Conservation (phyloP, 2,329 filamentous ascomycete genomes). For the Fusarium proliferatum region DNA sequence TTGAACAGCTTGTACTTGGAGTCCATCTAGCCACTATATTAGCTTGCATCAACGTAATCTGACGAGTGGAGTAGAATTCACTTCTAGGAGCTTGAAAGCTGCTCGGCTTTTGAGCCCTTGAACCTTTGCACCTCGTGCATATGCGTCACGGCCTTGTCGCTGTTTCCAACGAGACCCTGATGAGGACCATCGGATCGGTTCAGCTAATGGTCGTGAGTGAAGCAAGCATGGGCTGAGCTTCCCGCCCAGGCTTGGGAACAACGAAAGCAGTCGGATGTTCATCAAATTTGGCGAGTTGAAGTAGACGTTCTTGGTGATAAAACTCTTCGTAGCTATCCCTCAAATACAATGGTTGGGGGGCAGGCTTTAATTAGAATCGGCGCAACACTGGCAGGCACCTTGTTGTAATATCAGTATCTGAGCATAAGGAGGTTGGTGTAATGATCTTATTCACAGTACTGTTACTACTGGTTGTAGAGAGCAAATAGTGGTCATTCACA, state of each 20-base stretch:
- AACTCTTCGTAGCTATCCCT: not conserved
- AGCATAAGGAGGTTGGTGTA: not conserved
- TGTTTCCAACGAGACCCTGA: slow-evolving; percentile 86
- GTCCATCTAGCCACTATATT: slow-evolving; percentile 72
- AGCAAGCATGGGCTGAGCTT: not conserved
- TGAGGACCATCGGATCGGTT: slow-evolving; percentile 44
- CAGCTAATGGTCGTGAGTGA: not conserved
- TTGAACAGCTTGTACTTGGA: slow-evolving; percentile 82
- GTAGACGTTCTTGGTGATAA: not conserved
- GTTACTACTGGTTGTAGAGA: not conserved
- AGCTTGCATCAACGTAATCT: not conserved
- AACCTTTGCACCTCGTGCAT: slow-evolving; percentile 79
- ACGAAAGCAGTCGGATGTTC: not conserved
- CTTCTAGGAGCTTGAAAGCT: slow-evolving; percentile 92
- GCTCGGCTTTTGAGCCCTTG: slow-evolving; percentile 88
- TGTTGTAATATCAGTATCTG: not conserved
- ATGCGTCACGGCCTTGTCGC: slow-evolving; percentile 79
- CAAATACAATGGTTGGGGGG: not conserved
- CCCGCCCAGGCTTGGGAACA: not conserved
- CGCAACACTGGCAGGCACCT: not conserved
- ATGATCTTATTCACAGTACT: not conserved
- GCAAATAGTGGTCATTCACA: not conserved
- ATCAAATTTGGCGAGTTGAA: not conserved
- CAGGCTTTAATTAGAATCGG: no score
- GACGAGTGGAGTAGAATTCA: slow-evolving; percentile 47